Conservation (phyloP, 495 filamentous ascomycete genomes). For the Aspergillus ostianus region DNA sequence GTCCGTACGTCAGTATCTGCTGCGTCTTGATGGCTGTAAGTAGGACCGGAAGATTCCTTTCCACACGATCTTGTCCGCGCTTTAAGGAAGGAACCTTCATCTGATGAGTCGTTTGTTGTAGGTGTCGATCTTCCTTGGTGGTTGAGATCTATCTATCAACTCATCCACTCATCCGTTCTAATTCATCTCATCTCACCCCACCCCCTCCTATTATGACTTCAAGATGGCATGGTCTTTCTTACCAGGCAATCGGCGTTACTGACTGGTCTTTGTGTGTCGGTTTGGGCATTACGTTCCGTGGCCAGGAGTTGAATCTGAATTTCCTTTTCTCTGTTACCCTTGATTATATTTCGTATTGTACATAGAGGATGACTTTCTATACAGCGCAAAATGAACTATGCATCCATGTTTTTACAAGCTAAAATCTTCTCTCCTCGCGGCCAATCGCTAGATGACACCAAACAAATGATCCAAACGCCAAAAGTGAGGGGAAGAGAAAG, state of each 20-base stretch:
- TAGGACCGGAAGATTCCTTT: constrained; percentile 11
- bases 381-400: constrained; percentile 2
- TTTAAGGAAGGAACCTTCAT: not conserved
- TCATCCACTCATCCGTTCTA: not conserved
- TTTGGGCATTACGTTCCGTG: constrained; percentile 1
- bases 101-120: constrained; percentile 11
- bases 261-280: constrained; percentile 1
- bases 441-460: not conserved
- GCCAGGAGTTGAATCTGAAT: not conserved
- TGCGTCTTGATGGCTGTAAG: constrained; percentile 93
- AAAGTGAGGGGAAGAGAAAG: constrained; percentile 14
- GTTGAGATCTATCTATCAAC: constrained; percentile 16
- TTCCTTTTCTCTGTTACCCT: not conserved
- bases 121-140: constrained; percentile 47
- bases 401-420: not conserved
- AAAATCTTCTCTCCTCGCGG: not conserved
- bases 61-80: not conserved
- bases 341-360: constrained; percentile 27
- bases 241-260: constrained; percentile 16
- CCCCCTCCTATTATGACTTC: constrained; percentile 4
- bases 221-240: constrained; percentile 11
- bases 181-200: too few relatives aligned
- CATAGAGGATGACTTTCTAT: constrained; percentile 15
- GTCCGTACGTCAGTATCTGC: constrained; percentile 93
- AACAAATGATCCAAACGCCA: constrained; percentile 14